Base-by-base conservation (phyloP, 495 filamentous ascomycete genomes). In the Hypoxylon intermedium region DNA sequence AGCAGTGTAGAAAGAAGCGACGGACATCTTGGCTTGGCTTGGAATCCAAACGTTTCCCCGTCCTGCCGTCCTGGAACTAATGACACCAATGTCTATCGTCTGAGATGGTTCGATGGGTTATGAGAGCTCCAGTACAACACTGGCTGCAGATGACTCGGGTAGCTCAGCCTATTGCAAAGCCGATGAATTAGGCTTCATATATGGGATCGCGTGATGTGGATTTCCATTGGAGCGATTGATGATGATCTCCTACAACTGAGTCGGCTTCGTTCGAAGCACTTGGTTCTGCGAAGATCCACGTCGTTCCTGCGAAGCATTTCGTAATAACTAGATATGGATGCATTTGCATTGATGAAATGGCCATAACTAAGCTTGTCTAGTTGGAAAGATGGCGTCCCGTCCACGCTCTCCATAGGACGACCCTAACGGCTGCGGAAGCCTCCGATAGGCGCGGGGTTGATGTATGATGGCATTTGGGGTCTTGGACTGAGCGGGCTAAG, bases 121-220 rank as follows among this genome's bases (percentile, higher is more conserved):
- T n/a, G n/a, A n/a, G n/a, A n/a, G n/a, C n/a, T n/a, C n/a, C 28
- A 31, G 63, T 63, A 63, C 63, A 53, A 58, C 63, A 40, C 37
- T 53, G 36, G 44, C 43, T 55, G 63, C 63, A 67, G 46, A 67
- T 62, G 63, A 58, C 58, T 67, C 63, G 63, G 63, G 58, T 67
- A 67, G 37, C 38, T 50, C 53, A 67, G 48, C 63, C 63, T 67
- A 67, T 63, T 57, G 63, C 31, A 26, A 58, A 13, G 42, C 23
- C 20, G 53, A 38, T 33, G 47, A 44, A 47, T 62, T 53, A 21
- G 37, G 48, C 50, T n/a, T 62, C 19, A 62, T 67, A 58, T 61
- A 58, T 12, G 63, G 43, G 58, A 62, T 67, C 63, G 63, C 58
- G 63, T 67, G 63, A 67, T 49, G 59, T 19, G 9, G 38, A 19